Evolutionary conservation across 805 yeast species (phyloP).

Genomic region (Metschnikowia kunwiensis): DNA sequence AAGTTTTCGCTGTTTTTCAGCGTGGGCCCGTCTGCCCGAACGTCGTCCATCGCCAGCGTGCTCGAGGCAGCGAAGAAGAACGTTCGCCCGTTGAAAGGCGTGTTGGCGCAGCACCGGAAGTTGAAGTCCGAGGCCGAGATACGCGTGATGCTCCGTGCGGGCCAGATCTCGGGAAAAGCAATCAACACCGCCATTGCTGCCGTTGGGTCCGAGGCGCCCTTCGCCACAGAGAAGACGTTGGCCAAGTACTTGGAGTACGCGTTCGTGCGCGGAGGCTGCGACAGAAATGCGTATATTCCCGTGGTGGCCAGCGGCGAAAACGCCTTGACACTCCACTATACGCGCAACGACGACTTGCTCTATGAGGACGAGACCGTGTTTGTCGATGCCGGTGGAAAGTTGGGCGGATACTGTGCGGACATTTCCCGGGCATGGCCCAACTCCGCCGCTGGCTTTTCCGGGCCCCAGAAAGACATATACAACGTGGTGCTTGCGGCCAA

Average conservation of each 20-base stretch:
- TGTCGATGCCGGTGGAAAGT: constrained; percentile 91
- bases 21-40: constrained; percentile 8
- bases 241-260: constrained; percentile 78
- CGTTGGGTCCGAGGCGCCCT: constrained; percentile 40
- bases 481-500: constrained; percentile 85
- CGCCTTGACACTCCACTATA: constrained; percentile 89
- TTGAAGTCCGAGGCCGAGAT: constrained; percentile 78
- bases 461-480: constrained; percentile 80
- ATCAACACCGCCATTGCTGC: constrained; percentile 77
- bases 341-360: constrained; percentile 82
- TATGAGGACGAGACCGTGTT: constrained; percentile 77
- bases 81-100: constrained; percentile 41
- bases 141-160: constrained; percentile 75
- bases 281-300: constrained; percentile 85
- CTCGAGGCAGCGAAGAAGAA: constrained; percentile 32
- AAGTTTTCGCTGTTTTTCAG: constrained; percentile 21
- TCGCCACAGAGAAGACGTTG: constrained; percentile 72
- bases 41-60: constrained; percentile 19
- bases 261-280: constrained; percentile 86
- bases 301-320: constrained; percentile 94
- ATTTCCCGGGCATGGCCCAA: constrained; percentile 97
- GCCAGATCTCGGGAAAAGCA: constrained; percentile 76
- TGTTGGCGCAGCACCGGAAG: constrained; percentile 52
- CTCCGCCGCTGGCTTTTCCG: constrained; percentile 62
- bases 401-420: constrained; percentile 94